These are phyloP conservation scores for Sherardia arvensis DNA, from an alignment of 257 asterid genomes.

Conservation along the genomic window DNA sequence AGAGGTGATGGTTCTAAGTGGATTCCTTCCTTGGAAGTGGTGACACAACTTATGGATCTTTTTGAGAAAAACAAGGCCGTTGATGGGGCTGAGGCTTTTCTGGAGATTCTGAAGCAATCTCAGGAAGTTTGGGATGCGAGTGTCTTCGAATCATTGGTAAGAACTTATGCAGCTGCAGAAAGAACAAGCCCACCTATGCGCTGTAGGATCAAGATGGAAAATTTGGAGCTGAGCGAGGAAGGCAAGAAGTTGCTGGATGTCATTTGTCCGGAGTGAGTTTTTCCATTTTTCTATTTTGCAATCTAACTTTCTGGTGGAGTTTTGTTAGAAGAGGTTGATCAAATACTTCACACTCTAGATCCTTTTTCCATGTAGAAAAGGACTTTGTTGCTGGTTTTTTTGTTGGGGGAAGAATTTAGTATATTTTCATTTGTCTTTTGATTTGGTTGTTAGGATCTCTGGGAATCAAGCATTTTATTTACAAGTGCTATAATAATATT, in stretches of 20 bases:
- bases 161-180: constrained; percentile 69
- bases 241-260: constrained; percentile 53
- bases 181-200: constrained; percentile 51
- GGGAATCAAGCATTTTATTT: background rate
- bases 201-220: constrained; percentile 80
- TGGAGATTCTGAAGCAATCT: constrained; percentile 47
- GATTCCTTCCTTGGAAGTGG: constrained; percentile 37
- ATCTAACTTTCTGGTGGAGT: background rate
- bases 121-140: constrained; percentile 34
- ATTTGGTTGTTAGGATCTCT: background rate
- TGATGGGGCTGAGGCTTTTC: constrained; percentile 57
- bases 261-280: constrained; percentile 39
- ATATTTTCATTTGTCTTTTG: background rate
- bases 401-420: background rate
- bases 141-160: constrained; percentile 57
- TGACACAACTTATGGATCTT: constrained; percentile 45
- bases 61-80: constrained; percentile 65
- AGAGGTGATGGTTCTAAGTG: constrained; percentile 61
- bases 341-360: background rate
- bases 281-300: background rate
- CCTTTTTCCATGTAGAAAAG: background rate
- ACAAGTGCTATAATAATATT: background rate
- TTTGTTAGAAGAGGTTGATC: background rate
- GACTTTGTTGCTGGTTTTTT: background rate
- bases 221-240: constrained; percentile 61